These are phyloP conservation scores for Nitzschia inconspicua DNA, from an alignment of 108 stramenopile genomes.

Conservation along the genomic window DNA sequence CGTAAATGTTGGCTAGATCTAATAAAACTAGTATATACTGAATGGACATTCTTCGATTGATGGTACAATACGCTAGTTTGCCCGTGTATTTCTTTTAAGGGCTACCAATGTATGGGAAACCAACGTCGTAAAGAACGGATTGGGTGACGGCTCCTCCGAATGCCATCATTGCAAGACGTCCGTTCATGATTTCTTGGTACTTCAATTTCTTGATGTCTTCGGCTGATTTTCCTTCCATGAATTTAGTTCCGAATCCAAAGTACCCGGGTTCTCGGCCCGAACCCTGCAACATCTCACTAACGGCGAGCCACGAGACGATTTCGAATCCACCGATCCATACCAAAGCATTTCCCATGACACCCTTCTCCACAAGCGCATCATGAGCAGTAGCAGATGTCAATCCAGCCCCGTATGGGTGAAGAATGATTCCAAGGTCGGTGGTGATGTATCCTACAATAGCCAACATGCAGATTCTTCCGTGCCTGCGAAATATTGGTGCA, in stretches of 20 bases:
- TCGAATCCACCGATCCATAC: constrained; percentile 74
- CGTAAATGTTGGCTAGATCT: no score
- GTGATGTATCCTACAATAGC: constrained; percentile 89
- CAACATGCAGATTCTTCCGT: constrained; percentile 94
- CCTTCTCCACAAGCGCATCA: constrained; percentile 74
- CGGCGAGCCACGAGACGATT: constrained; percentile 65
- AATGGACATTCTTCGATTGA: no score
- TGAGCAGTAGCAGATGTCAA: constrained; percentile 79
- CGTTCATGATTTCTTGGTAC: constrained; percentile 91
- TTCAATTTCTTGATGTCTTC: constrained; percentile 73
- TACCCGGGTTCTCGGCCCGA: constrained; percentile 92
- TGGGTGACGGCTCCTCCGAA: constrained; percentile 93
- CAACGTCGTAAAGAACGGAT: constrained; percentile 85
- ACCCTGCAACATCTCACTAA: constrained; percentile 86
- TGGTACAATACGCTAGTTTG: no score
- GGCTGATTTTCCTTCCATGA: constrained; percentile 78
- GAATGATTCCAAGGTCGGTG: constrained; percentile 75
- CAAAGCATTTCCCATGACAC: constrained; percentile 82
- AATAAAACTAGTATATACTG: no score
- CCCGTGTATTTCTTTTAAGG: no score
- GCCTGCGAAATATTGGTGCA: constrained; percentile 29
- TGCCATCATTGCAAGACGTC: constrained; percentile 94
- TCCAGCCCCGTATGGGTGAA: constrained; percentile 76
- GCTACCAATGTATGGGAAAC: constrained; percentile 74
- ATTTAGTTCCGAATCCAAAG: constrained; percentile 83